These are phyloP conservation scores for Mycena rosella DNA, from an alignment of 768 basidiomycete genomes.

Conservation along the genomic window DNA sequence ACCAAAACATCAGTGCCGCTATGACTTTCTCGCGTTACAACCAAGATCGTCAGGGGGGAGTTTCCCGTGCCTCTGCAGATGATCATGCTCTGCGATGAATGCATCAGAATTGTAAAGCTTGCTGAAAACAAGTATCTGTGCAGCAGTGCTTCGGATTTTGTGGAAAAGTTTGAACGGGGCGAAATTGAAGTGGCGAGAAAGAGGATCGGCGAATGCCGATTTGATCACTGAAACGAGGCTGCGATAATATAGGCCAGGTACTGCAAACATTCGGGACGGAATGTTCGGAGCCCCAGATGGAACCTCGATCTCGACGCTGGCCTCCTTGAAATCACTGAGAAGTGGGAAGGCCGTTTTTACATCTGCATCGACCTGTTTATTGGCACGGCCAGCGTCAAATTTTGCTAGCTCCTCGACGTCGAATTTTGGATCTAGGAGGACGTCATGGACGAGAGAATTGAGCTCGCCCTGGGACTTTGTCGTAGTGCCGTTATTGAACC, in stretches of 20 bases:
- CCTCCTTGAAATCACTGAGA: too few species aligned
- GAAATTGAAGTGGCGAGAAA: conserved; percentile 39
- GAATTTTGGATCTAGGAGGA: conserved; percentile 34
- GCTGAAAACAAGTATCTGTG: conserved; percentile 6
- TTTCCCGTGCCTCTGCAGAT: conserved; percentile 31
- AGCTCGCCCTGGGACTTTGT: conserved; percentile 35
- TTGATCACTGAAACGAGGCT: conserved; percentile 40
- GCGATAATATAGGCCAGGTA: conserved; percentile 45
- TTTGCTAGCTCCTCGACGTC: conserved; percentile 17
- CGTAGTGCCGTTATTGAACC: conserved; percentile 29
- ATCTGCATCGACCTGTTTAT: conserved; percentile 32
- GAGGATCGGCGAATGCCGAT: conserved; percentile 36
- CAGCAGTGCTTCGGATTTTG: neutral
- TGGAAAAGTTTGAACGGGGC: conserved; percentile 24
- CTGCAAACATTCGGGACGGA: conserved; percentile 26
- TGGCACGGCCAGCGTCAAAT: conserved; percentile 30
- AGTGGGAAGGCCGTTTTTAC: conserved; percentile 3
- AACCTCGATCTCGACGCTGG: neutral
- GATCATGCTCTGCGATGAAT: conserved; percentile 37
- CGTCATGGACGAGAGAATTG: conserved; percentile 31
- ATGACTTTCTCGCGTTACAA: conserved; percentile 40
- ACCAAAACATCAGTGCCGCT: conserved; percentile 46
- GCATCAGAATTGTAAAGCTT: conserved; percentile 41
- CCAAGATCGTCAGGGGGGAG: conserved; percentile 23
- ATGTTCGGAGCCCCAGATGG: neutral